These are phyloP conservation scores for Arabidopsis arenosa DNA, from an alignment of 345 rosid species.

Conservation along the genomic window DNA sequence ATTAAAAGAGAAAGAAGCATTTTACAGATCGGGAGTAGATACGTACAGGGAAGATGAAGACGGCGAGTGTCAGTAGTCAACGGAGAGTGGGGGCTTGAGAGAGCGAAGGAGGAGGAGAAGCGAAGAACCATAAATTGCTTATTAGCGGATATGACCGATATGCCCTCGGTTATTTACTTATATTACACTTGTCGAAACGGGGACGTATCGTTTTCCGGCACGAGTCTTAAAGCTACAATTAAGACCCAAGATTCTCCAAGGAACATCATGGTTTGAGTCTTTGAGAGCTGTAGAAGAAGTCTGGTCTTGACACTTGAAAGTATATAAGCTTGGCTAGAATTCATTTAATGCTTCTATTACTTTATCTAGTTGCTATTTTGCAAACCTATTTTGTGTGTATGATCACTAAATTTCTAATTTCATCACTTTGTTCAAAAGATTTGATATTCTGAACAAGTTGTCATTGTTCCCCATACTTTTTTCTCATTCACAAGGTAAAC, in stretches of 20 bases:
- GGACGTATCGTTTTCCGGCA: background rate
- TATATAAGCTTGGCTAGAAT: too few relatives aligned
- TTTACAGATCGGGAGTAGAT: constrained; percentile 31
- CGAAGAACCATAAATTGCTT: too few relatives aligned
- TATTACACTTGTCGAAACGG: constrained; percentile 11
- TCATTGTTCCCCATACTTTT: too few relatives aligned
- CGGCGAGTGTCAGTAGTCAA: constrained; percentile 44
- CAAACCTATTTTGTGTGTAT: too few relatives aligned
- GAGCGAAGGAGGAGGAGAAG: background rate
- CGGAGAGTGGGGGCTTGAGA: constrained; percentile 42
- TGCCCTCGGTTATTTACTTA: constrained; percentile 27
- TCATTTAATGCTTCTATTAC: too few relatives aligned
- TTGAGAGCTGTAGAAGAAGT: too few relatives aligned
- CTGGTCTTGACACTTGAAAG: too few relatives aligned
- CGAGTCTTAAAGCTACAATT: constrained; percentile 16
- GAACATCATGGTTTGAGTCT: background rate
- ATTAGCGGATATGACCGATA: background rate
- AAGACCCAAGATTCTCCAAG: background rate
- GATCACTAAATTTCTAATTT: too few relatives aligned
- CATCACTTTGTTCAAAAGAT: too few relatives aligned
- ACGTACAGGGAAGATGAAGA: constrained; percentile 5
- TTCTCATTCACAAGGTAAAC: too few relatives aligned
- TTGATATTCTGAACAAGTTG: too few relatives aligned
- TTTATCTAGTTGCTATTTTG: too few relatives aligned
- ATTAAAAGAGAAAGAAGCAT: constrained; percentile 10